These are phyloP conservation scores for Linderniella brevidens DNA, from an alignment of 257 asterid species.

Conservation along the genomic window DNA sequence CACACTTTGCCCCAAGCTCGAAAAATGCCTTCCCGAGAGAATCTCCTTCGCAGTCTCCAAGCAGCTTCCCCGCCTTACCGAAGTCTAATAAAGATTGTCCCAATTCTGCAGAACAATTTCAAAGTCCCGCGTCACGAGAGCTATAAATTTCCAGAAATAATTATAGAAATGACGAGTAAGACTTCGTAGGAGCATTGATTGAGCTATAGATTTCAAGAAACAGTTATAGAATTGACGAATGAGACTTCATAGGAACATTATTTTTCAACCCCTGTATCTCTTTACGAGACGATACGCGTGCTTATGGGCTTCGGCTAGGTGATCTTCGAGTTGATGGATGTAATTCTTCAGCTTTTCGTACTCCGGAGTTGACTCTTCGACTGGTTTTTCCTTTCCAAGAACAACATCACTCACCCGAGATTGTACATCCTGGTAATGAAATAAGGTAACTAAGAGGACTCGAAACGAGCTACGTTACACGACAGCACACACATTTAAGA, in stretches of 20 bases:
- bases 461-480: too few relatives aligned
- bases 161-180: too few relatives aligned
- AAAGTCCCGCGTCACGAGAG: background rate
- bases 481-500: too few relatives aligned
- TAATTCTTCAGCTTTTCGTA: conserved; percentile 80
- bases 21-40: conserved; percentile 85
- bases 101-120: conserved; percentile 35
- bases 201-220: background rate
- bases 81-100: conserved; percentile 85
- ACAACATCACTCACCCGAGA: conserved; percentile 90
- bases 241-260: too few relatives aligned
- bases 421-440: conserved; percentile 68
- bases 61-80: conserved; percentile 88
- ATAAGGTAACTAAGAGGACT: too few relatives aligned
- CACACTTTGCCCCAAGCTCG: conserved; percentile 80
- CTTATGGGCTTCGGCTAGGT: conserved; percentile 93
- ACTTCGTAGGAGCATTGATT: too few relatives aligned
- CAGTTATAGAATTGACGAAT: too few relatives aligned
- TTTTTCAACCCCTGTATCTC: conserved; percentile 82
- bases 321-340: conserved; percentile 86
- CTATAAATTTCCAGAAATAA: background rate
- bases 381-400: conserved; percentile 96
- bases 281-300: conserved; percentile 94
- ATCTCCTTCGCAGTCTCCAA: conserved; percentile 67
- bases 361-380: conserved; percentile 86